Base-by-base conservation (phyloP, 768 basidiomycete species). In the Mycena kentingensis region DNA sequence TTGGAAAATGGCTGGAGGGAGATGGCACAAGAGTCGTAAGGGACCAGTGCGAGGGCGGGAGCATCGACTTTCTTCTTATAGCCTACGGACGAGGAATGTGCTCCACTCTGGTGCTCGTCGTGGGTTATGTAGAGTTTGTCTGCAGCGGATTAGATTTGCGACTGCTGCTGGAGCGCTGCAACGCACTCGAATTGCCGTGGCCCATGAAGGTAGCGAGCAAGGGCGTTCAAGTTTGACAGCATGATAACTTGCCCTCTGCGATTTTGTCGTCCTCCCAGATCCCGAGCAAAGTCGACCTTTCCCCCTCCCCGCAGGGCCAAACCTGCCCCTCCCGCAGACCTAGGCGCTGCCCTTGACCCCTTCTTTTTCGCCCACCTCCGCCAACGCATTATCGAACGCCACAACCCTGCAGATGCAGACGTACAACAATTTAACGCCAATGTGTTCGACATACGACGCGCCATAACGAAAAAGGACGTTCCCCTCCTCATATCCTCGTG, bases 11-110 rank as follows among this genome's bases (percentile, higher is more conserved):
- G 90, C 63, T 95, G 93, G 57, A 93, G 89, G 8, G 93, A 92
- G 28, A 97, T 80, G 0, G 93, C 85, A 59, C 95, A 98, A 57
- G 88, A 96, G 71, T 97, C 94, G 63, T 91, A 93, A 25, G 91
- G 90, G 0, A 88, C 90, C 37, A 76, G 73, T 32, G 80, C 75
- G 57, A 77, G 82, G 31, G 84, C 81, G 65, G 84, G 83, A 1
- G 79, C 85, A 66, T 89, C 82, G 24, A 75, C 75, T 65, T 90
- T 90, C 44, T 87, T 90, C 67, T 77, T 89, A 70, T 76, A 84
- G 13, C 91, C 91, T 25, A 77, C 78, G 10, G 89, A 90, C 21
- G 90, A 79, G 0, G 91, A 88, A 68, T 94, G 91, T 36, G 87
- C 85, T 28, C 91, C 91, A 64, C 87, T 79, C 35, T 82, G 73